A percentile compares a stretch with the other conserved stretches of the same genome.
Evolutionary conservation across 2,329 filamentous ascomycete genomes (phyloP).

Genomic region (Sclerotinia minor): DNA sequence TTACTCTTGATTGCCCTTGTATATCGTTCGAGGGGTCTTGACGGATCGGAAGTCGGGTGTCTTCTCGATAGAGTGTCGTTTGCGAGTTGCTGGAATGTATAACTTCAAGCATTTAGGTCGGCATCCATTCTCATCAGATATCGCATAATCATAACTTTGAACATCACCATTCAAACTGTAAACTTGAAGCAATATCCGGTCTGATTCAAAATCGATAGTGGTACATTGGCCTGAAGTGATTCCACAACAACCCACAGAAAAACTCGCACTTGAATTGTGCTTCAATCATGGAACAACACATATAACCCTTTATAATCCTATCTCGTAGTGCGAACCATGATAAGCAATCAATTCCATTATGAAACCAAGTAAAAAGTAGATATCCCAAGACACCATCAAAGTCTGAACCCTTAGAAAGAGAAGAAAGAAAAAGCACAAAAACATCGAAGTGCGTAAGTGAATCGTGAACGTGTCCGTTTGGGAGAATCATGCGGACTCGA

Average conservation of each 20-base stretch:
- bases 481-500: slow-evolving; percentile 41
- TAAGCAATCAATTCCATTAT: slow-evolving; percentile 20
- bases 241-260: slow-evolving; percentile 7
- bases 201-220: slow-evolving; percentile 21
- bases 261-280: slow-evolving; percentile 6
- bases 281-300: slow-evolving; percentile 1
- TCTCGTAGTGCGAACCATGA: slow-evolving; percentile 21
- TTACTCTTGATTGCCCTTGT: not conserved
- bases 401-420: slow-evolving; percentile 19
- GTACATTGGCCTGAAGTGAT: slow-evolving; percentile 11
- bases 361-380: slow-evolving; percentile 25
- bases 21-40: not conserved
- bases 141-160: not conserved
- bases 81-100: not conserved
- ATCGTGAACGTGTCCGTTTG: slow-evolving; percentile 9
- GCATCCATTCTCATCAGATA: not conserved
- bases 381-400: slow-evolving; percentile 25
- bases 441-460: slow-evolving; percentile 10
- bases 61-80: not conserved
- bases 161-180: slow-evolving; percentile 15
- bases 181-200: slow-evolving; percentile 16
- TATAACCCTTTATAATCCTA: slow-evolving; percentile 17
- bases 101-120: not conserved
- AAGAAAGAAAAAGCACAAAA: slow-evolving; percentile 20
- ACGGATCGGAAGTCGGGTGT: not conserved